Percentiles rank a stretch among this genome's conserved stretches.
phyloP scores from a whole-genome alignment of 2,329 filamentous ascomycete genomes.

The Penicillium hordei region DNA sequence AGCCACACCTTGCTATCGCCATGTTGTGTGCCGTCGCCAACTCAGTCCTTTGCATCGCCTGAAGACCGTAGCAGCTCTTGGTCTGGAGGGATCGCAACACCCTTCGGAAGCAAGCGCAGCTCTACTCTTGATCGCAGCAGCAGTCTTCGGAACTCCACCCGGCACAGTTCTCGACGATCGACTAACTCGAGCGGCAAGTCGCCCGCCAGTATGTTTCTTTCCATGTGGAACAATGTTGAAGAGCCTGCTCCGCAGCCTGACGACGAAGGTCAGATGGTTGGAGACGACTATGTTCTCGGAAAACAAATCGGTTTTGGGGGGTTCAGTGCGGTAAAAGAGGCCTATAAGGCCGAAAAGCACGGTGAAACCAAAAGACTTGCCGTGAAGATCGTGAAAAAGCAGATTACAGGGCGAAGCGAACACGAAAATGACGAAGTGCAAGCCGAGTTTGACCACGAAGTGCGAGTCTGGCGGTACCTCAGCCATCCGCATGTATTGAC shows the following conservation, averaged over 20 bases:
- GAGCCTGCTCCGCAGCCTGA: constrained; percentile 55
- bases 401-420: constrained; percentile 56
- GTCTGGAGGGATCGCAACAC: constrained; percentile 33
- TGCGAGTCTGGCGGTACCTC: constrained; percentile 66
- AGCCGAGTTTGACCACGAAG: constrained; percentile 67
- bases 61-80: constrained; percentile 44
- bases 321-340: constrained; percentile 67
- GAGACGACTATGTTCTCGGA: constrained; percentile 65
- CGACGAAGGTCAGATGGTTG: constrained; percentile 67
- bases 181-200: constrained; percentile 55
- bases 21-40: constrained; percentile 38
- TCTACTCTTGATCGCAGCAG: constrained; percentile 35
- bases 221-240: constrained; percentile 50
- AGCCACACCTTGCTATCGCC: constrained; percentile 41
- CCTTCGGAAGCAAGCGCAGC: constrained; percentile 40
- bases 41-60: constrained; percentile 39
- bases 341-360: constrained; percentile 60
- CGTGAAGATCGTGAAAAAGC: constrained; percentile 67
- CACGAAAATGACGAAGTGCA: constrained; percentile 64
- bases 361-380: constrained; percentile 55
- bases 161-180: constrained; percentile 48
- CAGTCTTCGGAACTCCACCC: constrained; percentile 37
- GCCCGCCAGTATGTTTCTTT: constrained; percentile 58
- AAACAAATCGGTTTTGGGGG: constrained; percentile 65
- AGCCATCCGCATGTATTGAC: constrained; percentile 62